Evolutionary conservation across 345 rosid genomes (phyloP).

Genomic region (Carallia brachiata): DNA sequence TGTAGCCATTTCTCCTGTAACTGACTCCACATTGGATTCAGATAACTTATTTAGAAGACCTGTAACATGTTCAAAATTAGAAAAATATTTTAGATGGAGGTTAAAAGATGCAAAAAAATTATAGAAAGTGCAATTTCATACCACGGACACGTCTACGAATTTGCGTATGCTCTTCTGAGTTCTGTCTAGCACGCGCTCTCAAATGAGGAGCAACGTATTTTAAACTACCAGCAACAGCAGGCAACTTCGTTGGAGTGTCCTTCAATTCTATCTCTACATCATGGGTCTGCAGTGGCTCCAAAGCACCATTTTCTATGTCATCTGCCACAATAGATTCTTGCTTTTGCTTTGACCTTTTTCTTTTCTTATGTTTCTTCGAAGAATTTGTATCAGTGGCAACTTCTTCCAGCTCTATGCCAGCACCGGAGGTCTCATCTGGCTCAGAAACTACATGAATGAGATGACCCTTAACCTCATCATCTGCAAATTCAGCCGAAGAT

Average conservation of each 20-base stretch:
- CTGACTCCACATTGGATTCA: constrained; percentile 84
- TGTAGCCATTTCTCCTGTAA: constrained; percentile 69
- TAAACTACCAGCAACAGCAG: constrained; percentile 26
- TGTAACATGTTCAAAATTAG: constrained; percentile 32
- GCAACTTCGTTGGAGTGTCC: constrained; percentile 21
- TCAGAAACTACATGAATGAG: constrained; percentile 11
- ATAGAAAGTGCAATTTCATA: constrained; percentile 31
- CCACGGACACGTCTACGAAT: constrained; percentile 73
- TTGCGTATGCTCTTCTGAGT: constrained; percentile 65
- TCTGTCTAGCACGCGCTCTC: constrained; percentile 50
- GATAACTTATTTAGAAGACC: constrained; percentile 83
- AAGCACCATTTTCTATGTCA: constrained; percentile 18
- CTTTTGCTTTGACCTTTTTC: constrained; percentile 33
- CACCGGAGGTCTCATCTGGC: constrained; percentile 9
- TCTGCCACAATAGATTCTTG: constrained; percentile 23
- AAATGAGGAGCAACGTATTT: constrained; percentile 80
- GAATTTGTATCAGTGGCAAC: neutral
- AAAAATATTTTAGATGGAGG: constrained; percentile 13
- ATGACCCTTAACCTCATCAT: constrained; percentile 3
- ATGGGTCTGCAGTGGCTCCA: constrained; percentile 27
- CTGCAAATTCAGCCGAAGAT: constrained; percentile 3
- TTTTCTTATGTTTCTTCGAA: constrained; percentile 12
- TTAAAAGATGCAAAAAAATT: neutral
- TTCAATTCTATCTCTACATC: constrained; percentile 24
- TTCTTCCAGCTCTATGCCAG: constrained; percentile 13